Percentiles rank a stretch among this genome's conserved stretches.
Evolutionary conservation across 192 early-diverging fungal species (phyloP).

Genomic region (Coemansia sp.): DNA sequence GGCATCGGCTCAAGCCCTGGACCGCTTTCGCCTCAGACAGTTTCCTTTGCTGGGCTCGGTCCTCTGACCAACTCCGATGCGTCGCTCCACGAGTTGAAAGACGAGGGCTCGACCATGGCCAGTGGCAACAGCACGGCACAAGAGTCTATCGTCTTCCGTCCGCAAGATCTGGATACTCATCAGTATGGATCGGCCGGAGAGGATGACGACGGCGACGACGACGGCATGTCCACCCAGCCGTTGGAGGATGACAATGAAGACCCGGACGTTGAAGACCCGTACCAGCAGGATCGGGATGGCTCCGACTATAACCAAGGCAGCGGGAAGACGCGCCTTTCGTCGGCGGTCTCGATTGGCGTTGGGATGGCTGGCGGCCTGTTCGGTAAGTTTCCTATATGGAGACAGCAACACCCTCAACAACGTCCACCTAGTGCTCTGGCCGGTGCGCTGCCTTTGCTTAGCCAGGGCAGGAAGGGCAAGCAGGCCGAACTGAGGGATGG

Average conservation of each 20-base stretch:
- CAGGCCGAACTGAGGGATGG: neutral
- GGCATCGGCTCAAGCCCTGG: neutral
- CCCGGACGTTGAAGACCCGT: neutral
- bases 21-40: constrained; percentile 15
- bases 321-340: neutral
- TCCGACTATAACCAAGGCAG: neutral
- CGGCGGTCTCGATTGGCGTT: constrained; percentile 20
- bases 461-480: neutral
- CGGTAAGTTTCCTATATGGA: constrained; percentile 36
- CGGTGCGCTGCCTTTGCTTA: neutral
- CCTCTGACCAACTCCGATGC: constrained; percentile 8
- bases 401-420: constrained; percentile 17
- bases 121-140: constrained; percentile 1
- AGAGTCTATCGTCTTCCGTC: constrained; percentile 19
- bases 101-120: neutral
- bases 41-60: constrained; percentile 15
- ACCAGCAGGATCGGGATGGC: neutral
- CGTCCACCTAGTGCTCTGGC: constrained; percentile 19
- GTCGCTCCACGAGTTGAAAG: neutral
- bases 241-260: neutral
- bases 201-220: neutral
- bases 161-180: neutral
- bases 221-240: constrained; percentile 15
- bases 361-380: constrained; percentile 37
- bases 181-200: neutral